Conservation (phyloP, 495 filamentous ascomycete genomes). For the Podospora bellae-mahoneyi region DNA sequence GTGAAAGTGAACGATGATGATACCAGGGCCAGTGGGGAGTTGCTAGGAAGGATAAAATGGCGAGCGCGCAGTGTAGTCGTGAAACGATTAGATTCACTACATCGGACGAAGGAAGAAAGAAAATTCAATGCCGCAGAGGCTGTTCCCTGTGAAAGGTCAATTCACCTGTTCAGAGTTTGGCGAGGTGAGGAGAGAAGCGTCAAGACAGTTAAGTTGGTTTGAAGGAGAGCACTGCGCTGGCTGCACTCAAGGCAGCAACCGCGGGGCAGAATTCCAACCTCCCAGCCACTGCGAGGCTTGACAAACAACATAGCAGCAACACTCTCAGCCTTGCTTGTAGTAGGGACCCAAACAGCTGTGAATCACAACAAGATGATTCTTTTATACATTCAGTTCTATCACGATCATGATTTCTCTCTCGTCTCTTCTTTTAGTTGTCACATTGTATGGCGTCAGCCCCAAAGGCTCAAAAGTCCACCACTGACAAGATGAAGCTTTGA, state of each 20-base stretch:
- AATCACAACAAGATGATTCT: no score
- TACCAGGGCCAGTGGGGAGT: no score
- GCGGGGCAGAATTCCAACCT: not conserved
- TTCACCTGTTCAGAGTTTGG: not conserved
- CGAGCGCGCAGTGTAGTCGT: no score
- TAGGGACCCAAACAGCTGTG: no score
- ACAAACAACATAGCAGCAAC: not conserved
- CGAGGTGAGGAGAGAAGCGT: not conserved
- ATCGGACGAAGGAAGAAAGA: not conserved
- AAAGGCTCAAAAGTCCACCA: no score
- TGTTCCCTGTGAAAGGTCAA: not conserved
- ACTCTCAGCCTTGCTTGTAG: not conserved
- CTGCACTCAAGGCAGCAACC: conserved; percentile 1
- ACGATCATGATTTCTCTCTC: no score
- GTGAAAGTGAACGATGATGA: no score
- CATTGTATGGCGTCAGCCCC: no score
- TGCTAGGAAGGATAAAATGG: no score
- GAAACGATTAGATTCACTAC: not conserved
- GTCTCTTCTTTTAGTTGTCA: no score
- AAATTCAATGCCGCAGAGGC: not conserved
- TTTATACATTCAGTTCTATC: no score
- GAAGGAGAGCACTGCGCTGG: no score
- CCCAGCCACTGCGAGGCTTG: not conserved
- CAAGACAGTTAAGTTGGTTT: not conserved
- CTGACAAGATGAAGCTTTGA: not conserved